Conservation (phyloP, 768 basidiomycete species). For the Boletus tylopilopsis region DNA sequence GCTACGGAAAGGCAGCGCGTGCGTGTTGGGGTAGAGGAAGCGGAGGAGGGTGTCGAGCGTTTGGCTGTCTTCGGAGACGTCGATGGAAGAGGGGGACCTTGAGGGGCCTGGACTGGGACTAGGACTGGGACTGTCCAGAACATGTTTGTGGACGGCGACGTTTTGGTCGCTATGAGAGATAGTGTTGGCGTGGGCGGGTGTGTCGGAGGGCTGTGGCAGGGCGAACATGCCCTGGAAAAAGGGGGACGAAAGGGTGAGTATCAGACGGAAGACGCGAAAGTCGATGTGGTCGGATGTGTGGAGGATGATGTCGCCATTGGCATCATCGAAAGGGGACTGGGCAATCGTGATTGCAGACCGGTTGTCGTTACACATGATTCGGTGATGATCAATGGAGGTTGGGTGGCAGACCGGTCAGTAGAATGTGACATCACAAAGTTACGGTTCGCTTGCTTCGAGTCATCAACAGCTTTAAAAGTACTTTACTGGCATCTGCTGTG, state of each 20-base stretch:
- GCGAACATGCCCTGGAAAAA: slow-evolving; percentile 5
- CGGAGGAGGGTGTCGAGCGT: slow-evolving; percentile 7
- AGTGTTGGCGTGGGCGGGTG: too few relatives aligned
- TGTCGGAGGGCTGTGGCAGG: slow-evolving; percentile 1
- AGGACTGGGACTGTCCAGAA: too few relatives aligned
- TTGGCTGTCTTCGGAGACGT: background rate
- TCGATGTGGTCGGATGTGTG: slow-evolving; percentile 1
- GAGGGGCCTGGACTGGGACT: background rate
- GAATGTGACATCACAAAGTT: too few relatives aligned
- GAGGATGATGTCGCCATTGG: slow-evolving; percentile 3
- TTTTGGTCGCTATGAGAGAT: too few relatives aligned
- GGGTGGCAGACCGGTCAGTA: too few relatives aligned
- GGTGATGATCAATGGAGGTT: too few relatives aligned
- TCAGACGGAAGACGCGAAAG: slow-evolving; percentile 1
- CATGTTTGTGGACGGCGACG: too few relatives aligned
- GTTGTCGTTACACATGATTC: background rate
- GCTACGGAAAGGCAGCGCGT: background rate
- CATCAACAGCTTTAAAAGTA: too few relatives aligned
- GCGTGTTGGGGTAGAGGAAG: slow-evolving; percentile 4
- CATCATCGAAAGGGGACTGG: background rate
- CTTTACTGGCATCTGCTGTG: too few relatives aligned
- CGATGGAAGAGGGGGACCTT: background rate
- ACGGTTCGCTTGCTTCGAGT: too few relatives aligned
- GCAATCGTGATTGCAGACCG: background rate
- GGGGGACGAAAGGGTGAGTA: slow-evolving; percentile 4